Conservation (phyloP, 163 green algal genomes). For the Scenedesmus sp. region DNA sequence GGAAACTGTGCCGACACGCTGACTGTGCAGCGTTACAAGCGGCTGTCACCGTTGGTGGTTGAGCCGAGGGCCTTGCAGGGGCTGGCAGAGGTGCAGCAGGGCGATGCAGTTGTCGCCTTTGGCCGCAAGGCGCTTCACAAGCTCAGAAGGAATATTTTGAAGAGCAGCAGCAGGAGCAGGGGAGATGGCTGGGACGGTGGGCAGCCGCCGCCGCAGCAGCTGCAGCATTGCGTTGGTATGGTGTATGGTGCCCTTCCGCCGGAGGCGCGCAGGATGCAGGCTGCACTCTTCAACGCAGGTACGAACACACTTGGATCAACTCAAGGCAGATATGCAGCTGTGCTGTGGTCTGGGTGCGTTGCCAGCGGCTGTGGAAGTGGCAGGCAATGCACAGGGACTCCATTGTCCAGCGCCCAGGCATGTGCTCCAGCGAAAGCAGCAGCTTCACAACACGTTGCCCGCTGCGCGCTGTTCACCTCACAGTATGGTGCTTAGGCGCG, state of each 20-base stretch:
- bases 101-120: constrained; percentile 97
- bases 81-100: constrained; percentile 78
- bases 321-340: not conserved
- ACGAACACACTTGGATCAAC: not conserved
- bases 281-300: constrained; percentile 83
- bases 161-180: not conserved
- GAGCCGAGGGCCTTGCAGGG: constrained; percentile 63
- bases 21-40: constrained; percentile 75
- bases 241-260: constrained; percentile 96
- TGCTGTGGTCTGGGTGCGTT: not conserved
- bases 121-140: constrained; percentile 64
- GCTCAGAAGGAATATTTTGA: constrained; percentile 20
- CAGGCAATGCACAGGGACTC: too few relatives aligned
- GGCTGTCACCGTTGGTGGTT: constrained; percentile 85
- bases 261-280: constrained; percentile 83
- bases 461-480: too few relatives aligned
- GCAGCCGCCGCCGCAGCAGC: not conserved
- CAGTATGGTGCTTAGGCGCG: too few relatives aligned
- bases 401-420: too few relatives aligned
- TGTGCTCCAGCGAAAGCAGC: too few relatives aligned
- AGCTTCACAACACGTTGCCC: too few relatives aligned
- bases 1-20: constrained; percentile 81
- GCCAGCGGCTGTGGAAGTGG: too few relatives aligned
- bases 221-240: constrained; percentile 71
- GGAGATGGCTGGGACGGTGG: not conserved